Percentiles rank a stretch among this genome's conserved stretches.
Evolutionary conservation across 208 protist species (phyloP).

Genomic region (Acanthamoeba triangularis): DNA sequence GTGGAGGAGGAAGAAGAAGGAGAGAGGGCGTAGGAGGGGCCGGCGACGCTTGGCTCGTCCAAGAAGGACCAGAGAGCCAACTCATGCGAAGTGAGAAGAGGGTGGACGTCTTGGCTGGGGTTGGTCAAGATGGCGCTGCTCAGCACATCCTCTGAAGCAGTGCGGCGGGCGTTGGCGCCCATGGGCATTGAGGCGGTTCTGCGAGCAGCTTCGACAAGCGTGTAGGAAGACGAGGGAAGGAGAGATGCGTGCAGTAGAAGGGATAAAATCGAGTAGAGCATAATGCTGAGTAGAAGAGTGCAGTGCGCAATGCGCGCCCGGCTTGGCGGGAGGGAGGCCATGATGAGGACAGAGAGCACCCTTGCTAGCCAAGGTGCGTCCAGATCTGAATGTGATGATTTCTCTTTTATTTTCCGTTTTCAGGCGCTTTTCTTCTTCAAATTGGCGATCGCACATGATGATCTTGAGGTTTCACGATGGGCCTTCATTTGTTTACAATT

Average conservation of each 20-base stretch:
- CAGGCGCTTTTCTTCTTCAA: background rate
- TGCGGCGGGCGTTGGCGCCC: background rate
- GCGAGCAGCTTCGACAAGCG: background rate
- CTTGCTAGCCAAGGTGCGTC: too few species aligned
- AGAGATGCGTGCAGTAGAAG: background rate
- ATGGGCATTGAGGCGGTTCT: background rate
- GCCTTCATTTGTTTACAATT: background rate
- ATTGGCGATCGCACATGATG: background rate
- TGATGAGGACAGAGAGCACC: too few species aligned
- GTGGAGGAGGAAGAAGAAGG: background rate
- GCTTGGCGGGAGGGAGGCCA: too few species aligned
- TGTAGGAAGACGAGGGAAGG: background rate
- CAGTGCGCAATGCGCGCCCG: too few species aligned
- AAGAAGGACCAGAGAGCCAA: background rate
- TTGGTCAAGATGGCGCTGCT: background rate
- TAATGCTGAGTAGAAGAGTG: too few species aligned
- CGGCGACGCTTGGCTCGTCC: background rate
- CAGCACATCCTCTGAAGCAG: conserved; percentile 14
- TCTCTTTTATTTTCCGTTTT: background rate
- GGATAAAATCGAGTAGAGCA: too few species aligned
- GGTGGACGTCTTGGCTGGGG: background rate
- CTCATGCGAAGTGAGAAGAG: conserved; percentile 5
- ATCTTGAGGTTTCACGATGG: too few species aligned
- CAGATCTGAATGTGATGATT: too few species aligned
- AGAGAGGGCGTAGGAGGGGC: background rate